Percentiles rank a stretch among this genome's conserved stretches.
Evolutionary conservation across 1,284 basidiomycete genomes (phyloP).

Genomic region (Heterobasidion annosum): DNA sequence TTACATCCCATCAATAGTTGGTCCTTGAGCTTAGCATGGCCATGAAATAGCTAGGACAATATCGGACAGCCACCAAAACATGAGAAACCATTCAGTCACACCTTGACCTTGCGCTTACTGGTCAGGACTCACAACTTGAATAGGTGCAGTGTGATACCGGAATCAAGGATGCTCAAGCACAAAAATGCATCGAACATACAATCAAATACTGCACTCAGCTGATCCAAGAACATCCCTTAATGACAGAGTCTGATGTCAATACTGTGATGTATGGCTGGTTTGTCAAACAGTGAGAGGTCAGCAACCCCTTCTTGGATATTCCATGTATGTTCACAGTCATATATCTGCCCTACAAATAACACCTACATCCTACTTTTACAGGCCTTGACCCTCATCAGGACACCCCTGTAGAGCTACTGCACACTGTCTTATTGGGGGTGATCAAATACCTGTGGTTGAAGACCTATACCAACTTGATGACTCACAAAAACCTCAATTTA

Average conservation of each 20-base stretch:
- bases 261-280: too few relatives aligned
- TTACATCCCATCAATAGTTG: too few relatives aligned
- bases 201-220: slow-evolving; percentile 13
- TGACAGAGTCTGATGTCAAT: not conserved
- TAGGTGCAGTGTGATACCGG: slow-evolving; percentile 21
- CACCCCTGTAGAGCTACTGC: slow-evolving; percentile 26
- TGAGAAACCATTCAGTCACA: slow-evolving; percentile 11
- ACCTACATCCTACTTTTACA: too few relatives aligned
- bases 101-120: too few relatives aligned
- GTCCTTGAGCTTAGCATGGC: too few relatives aligned
- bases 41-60: slow-evolving; percentile 10
- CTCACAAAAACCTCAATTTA: slow-evolving; percentile 12
- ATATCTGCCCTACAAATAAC: not conserved
- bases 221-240: not conserved
- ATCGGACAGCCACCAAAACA: slow-evolving; percentile 12
- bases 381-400: slow-evolving; percentile 23
- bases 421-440: slow-evolving; percentile 25
- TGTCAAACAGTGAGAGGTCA: slow-evolving; percentile 18
- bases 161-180: slow-evolving; percentile 25
- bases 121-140: too few relatives aligned
- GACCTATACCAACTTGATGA: slow-evolving; percentile 15
- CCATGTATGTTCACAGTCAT: not conserved
- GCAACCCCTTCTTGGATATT: slow-evolving; percentile 13
- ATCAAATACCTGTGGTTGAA: slow-evolving; percentile 29
- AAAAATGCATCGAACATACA: slow-evolving; percentile 22